A percentile compares a stretch with the other conserved stretches of the same genome.
phyloP scores from a whole-genome alignment of 2,329 filamentous ascomycete genomes.

The Sporothrix dimorphospora region DNA sequence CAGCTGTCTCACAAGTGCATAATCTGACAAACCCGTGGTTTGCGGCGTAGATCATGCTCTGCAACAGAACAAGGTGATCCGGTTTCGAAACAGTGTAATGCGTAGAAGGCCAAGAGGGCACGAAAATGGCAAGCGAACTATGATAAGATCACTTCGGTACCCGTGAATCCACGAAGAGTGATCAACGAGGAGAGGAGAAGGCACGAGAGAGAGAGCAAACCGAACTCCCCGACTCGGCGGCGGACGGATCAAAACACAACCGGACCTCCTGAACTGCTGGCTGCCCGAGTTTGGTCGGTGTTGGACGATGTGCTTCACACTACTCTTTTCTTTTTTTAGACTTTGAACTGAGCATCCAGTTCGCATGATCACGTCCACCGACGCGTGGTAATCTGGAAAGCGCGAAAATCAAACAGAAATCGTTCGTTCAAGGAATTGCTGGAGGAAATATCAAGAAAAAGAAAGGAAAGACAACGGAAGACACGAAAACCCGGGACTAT shows the following conservation, averaged over 20 bases:
- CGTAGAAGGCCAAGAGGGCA: not conserved
- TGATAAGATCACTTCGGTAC: not conserved
- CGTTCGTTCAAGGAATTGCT: not conserved
- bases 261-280: slow-evolving; percentile 10
- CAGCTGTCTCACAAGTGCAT: slow-evolving; percentile 14
- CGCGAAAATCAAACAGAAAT: not conserved
- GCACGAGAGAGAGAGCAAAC: not conserved
- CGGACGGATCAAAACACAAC: not conserved
- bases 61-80: not conserved
- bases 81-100: not conserved
- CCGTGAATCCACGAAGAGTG: not conserved
- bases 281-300: not conserved
- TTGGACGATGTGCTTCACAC: not conserved
- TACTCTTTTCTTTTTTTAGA: not conserved
- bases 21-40: not conserved
- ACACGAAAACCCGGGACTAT: not conserved
- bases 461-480: not conserved
- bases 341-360: not conserved
- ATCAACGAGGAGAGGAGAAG: not conserved
- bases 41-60: slow-evolving; percentile 4
- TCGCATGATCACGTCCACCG: too few relatives aligned
- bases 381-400: not conserved
- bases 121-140: too few relatives aligned
- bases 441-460: not conserved
- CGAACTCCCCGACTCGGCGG: not conserved